Percentiles rank a stretch among this genome's conserved stretches.
These are phyloP conservation scores for Dryas alaskensis DNA, from an alignment of 306 rosid genomes.

Conservation along the genomic window DNA sequence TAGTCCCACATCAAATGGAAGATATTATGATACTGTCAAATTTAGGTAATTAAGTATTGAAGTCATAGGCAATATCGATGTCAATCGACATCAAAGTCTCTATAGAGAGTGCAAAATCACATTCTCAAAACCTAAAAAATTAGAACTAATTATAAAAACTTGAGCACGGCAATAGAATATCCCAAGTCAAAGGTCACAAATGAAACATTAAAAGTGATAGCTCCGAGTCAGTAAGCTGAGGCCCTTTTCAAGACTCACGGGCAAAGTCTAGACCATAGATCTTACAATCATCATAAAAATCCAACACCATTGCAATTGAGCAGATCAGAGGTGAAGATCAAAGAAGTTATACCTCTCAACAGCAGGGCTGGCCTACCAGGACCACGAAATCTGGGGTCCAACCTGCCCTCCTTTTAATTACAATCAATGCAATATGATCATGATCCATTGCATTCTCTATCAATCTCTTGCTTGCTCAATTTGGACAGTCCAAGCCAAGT, in stretches of 20 bases:
- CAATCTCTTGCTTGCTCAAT: not conserved
- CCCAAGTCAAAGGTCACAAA: not conserved
- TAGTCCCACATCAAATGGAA: too few species aligned
- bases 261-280: too few species aligned
- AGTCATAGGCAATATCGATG: too few species aligned
- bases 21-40: too few species aligned
- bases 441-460: too few species aligned
- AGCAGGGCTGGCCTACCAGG: not conserved
- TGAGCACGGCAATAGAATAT: not conserved
- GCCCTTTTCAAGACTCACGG: conserved; percentile 8
- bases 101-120: too few species aligned
- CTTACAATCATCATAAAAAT: not conserved
- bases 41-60: too few species aligned
- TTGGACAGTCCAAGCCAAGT: not conserved
- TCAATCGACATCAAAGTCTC: too few species aligned
- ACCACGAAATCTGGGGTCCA: conserved; percentile 16
- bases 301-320: not conserved
- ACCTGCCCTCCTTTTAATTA: not conserved
- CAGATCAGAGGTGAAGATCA: not conserved
- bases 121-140: too few species aligned
- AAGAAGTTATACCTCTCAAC: not conserved
- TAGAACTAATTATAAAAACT: too few species aligned
- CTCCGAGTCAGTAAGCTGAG: not conserved
- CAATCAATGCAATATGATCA: not conserved
- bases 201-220: not conserved